Evolutionary conservation across 257 asterid genomes (phyloP), one percentile per base, ranked within the genome.

Genomic region (Fraxinus cuspidata): DNA sequence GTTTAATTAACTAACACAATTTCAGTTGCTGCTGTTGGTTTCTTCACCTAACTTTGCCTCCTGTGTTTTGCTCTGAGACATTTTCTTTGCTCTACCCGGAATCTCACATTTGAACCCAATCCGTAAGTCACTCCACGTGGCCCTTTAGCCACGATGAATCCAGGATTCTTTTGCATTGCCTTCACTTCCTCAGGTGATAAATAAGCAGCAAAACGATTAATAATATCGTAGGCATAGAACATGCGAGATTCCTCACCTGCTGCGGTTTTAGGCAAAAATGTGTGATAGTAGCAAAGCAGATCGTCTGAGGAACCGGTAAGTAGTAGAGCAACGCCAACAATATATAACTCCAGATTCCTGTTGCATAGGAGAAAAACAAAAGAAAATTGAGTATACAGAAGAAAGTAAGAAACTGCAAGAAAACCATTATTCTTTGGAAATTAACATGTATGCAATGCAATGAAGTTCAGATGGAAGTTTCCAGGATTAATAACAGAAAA

Each of bases 61-160:
- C 35, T 32, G 35, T 9, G 11, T 37, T 37, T 37, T 37, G 42
- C 9, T 37, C 42, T 37, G 42, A 7, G 42, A 7, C 42, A 11
- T 1, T 7, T 37, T 72, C 87, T 15, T 71, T 56, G n/a, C n/a
- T n/a, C n/a, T n/a, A n/a, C n/a, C 94, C 91, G 89, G 12, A 87
- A 29, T 18, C 92, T 91, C 35, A 21, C 29, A 74, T 87, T 81
- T 21, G 89, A 75, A n/a, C 96, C 91, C 70, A 91, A 72, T 81
- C 5, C 35, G 21, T 0, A n/a, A n/a, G n/a, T n/a, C n/a, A 82
- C 1, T 12, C 7, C 69, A 69, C 69, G 58, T 23, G 83, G 70
- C 0, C 79, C 82, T 18, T 64, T 70, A 8, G 89, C 86, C 1
- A 77, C 83, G 10, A 86, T 6, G 65, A 86, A 86, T 7, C 89